phyloP scores from a whole-genome alignment of 805 yeast genomes.

The Nakazawaea sp. region DNA sequence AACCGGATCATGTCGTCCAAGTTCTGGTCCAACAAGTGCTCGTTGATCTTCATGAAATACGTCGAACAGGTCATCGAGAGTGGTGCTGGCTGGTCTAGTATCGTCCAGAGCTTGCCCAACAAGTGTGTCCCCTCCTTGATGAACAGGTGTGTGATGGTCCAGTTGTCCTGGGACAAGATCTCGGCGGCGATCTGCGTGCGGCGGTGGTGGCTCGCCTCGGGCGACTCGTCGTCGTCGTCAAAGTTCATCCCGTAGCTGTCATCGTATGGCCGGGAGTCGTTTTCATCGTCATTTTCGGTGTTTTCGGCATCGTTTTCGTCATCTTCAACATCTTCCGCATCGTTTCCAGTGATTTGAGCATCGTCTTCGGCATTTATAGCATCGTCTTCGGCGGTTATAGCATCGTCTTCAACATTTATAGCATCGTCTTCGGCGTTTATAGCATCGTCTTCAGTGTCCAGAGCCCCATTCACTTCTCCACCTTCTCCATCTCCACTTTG shows the following conservation, averaged over 20 bases:
- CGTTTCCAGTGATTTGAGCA: conserved; percentile 1
- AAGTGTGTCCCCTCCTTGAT: conserved; percentile 60
- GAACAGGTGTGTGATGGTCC: conserved; percentile 88
- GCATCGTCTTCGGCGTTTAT: conserved; percentile 1
- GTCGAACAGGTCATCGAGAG: conserved; percentile 74
- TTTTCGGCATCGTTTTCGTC: conserved; percentile 15
- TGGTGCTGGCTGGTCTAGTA: conserved; percentile 63
- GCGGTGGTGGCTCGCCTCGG: conserved; percentile 26
- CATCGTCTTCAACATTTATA: background rate
- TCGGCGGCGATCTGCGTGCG: conserved; percentile 77
- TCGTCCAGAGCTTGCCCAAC: conserved; percentile 69
- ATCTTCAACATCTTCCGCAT: conserved; percentile 25
- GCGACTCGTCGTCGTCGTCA: conserved; percentile 23
- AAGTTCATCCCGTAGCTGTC: background rate
- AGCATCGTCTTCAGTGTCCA: conserved; percentile 11
- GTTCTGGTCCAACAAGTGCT: conserved; percentile 82
- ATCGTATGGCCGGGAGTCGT: background rate
- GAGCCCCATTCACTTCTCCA: conserved; percentile 10
- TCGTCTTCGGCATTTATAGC: background rate
- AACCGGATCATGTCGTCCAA: conserved; percentile 73
- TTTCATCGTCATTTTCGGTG: conserved; percentile 7
- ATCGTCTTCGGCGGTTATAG: background rate
- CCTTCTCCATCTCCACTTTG: conserved; percentile 1
- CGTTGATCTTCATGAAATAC: conserved; percentile 86
- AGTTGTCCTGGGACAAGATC: conserved; percentile 82